Evolutionary conservation across 2,329 filamentous ascomycete genomes (phyloP).

Genomic region (Dactylellina haptotyla): DNA sequence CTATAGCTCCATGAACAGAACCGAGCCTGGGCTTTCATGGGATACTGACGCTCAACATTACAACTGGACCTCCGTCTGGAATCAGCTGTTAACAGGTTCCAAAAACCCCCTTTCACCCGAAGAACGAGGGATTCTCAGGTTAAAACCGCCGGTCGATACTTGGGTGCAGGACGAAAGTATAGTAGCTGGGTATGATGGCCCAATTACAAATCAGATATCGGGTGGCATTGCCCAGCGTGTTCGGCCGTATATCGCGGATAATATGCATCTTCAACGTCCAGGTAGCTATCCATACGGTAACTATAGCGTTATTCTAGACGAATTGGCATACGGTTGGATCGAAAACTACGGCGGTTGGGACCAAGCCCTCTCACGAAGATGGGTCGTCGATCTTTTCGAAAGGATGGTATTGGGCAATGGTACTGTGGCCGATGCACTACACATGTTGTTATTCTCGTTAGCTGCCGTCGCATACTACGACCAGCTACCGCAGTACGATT

Average conservation of each 20-base stretch:
- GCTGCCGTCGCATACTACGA: not conserved
- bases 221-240: not conserved
- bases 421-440: conserved; percentile 4
- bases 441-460: conserved; percentile 7
- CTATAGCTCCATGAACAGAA: not conserved
- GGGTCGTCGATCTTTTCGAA: conserved; percentile 9
- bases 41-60: not conserved
- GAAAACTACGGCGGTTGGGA: not conserved
- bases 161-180: not conserved
- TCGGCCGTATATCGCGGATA: conserved; percentile 1
- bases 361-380: not conserved
- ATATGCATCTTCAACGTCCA: not conserved
- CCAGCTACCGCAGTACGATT: conserved; percentile 8
- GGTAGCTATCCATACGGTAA: not conserved
- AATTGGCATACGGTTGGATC: not conserved
- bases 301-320: conserved; percentile 8
- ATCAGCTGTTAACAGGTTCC: not conserved
- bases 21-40: conserved; percentile 1
- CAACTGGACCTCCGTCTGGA: conserved; percentile 2
- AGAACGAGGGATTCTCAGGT: not conserved
- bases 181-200: not conserved
- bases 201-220: not conserved
- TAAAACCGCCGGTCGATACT: not conserved
- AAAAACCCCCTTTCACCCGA: not conserved
- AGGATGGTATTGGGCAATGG: conserved; percentile 1